Base-by-base conservation (phyloP, 169 alveolate species). In the Babesia ovata region DNA sequence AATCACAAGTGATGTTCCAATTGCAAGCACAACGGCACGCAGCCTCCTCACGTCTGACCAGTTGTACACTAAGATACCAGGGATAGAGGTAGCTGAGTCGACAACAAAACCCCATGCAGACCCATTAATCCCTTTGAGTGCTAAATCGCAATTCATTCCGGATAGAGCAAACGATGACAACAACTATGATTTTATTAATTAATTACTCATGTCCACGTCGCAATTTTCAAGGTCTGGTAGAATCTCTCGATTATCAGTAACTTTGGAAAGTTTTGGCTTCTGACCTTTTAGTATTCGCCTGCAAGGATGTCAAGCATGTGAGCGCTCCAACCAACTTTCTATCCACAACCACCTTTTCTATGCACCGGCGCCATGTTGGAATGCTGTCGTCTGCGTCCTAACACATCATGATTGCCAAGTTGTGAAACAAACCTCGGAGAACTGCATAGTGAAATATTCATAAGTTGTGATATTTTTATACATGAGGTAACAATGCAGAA, bases 61-160 rank as follows among this genome's bases (percentile, higher is more conserved):
- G 17, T 78, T 89, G 56, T 89, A 89, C 72, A 88, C 93, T 12
- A 82, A 85, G 61, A 89, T 82, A 36, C 93, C 93, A 17, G 93
- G 93, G 8, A 70, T 89, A 59, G 83, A 86, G 45, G 86, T 88
- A 0, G 56, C 83, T 21, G 88, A 79, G 62, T 66, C 84, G 26
- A 70, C 72, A 28, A 61, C 45, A 42, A 57, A 19, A 12, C n/a
- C 36, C 4, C 79, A 79, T 9, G 75, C 53, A 46, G 86, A 72
- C 2, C 82, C 86, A 21, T 56, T 79, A 26, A 33, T 86, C 21
- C 84, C 92, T 19, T 73, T 84, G 10, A 67, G 77, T 17, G 70
- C 86, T 71, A 65, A 62, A 63, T 77, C 90, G 72, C 81, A 76
- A 84, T 82, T 75, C 46, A 69, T 57, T 16, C 87, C 85, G 29